Evolutionary conservation across 441 rosid genomes (phyloP), one percentile per base, ranked within the genome.

Genomic region (Mallotus japonicus): DNA sequence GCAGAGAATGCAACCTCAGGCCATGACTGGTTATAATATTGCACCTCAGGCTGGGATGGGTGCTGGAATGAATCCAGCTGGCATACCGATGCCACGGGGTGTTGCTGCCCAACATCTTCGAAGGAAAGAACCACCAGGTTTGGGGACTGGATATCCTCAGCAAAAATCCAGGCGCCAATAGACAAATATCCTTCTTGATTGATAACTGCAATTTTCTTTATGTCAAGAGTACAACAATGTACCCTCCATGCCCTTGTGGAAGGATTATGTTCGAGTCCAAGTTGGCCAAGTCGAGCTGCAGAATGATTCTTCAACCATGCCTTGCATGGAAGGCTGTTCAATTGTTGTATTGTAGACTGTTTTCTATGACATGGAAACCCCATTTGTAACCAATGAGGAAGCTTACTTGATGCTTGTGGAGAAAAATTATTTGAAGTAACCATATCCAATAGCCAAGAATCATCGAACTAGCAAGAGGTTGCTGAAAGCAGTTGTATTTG

Each of bases 121-220:
- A 79, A 88, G 98, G 83, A 95, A 90, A 79, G 99, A 93, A 66
- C 91, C 92, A 1, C 90, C 92, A 4, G 94, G 92, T 77, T 83
- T 85, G 86, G 96, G 96, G 73, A 77, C 90, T 14, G 93, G 97
- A 73, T 90, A 93, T 73, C 94, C 96, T 81, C 99, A 87, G 73
- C 95, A 88, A 83, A 92, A 89, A 82, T 80, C 86, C 74, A 89
- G 99, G 77, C 95, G 99, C 54, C 76, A 87, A 76, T 90, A 13
- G 84, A 79, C n/a, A n/a, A 40, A 62, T 51, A 49, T 42, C 71
- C 71, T 9, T 70, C 50, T 44, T 22, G 13, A 24, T 24, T 54
- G 59, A n/a, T 1, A 19, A 47, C 54, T 22, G 3, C 13, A n/a
- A 44, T 53, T 57, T 49, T 66, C 53, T 46, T 53, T 69, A 20